Evolutionary conservation across 1,284 basidiomycete genomes (phyloP).

Genomic region (Microbotryum saponariae): DNA sequence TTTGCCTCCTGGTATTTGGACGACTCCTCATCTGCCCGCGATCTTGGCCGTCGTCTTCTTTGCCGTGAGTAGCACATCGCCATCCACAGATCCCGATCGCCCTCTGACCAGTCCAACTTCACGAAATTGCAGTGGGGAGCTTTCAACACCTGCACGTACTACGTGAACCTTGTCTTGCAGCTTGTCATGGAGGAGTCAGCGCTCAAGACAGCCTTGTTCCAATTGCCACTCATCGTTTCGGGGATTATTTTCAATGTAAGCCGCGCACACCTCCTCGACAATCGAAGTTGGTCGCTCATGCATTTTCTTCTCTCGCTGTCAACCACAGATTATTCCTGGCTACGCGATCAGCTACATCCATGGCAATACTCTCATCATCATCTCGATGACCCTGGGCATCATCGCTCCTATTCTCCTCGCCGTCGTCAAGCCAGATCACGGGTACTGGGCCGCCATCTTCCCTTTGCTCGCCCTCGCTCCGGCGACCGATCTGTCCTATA

Average conservation of each 20-base stretch:
- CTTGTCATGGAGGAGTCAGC: conserved; percentile 44
- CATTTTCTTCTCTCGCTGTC: neutral
- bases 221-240: conserved; percentile 58
- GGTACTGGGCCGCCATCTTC: conserved; percentile 75
- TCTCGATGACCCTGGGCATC: conserved; percentile 47
- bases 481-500: conserved; percentile 27
- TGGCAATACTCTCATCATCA: conserved; percentile 33
- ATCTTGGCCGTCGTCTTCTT: conserved; percentile 61
- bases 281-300: too few species aligned
- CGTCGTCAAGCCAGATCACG: conserved; percentile 52
- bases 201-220: conserved; percentile 62
- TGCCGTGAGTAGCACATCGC: conserved; percentile 35
- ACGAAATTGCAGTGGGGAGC: conserved; percentile 47
- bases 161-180: conserved; percentile 16
- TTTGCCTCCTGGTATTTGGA: conserved; percentile 60
- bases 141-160: conserved; percentile 45
- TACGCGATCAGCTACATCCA: conserved; percentile 30
- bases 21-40: conserved; percentile 54
- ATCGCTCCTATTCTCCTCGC: conserved; percentile 63
- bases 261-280: neutral
- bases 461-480: conserved; percentile 56
- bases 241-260: neutral
- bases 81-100: too few species aligned
- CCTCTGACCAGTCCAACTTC: too few species aligned
- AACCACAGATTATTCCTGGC: conserved; percentile 27